Base-by-base conservation (phyloP, 805 yeast genomes). In the Starmera dryadoides region DNA sequence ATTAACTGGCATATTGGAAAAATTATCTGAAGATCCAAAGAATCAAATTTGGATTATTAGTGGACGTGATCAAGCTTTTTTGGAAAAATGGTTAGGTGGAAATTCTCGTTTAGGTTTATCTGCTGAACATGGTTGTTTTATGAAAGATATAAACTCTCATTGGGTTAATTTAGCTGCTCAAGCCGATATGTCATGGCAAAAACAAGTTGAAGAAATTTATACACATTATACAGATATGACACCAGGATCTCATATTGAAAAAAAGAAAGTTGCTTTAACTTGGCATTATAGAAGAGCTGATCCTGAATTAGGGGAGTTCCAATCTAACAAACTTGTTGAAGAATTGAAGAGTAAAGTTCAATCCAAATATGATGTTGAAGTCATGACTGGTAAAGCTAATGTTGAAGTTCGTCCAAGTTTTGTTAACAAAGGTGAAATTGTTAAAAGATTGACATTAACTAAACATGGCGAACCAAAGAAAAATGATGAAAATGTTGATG, bases 221-320 rank as follows among this genome's bases (percentile, higher is more conserved):
- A 74, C 67, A 38, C 67, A 76, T 34, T 88, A 77, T 60, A 87
- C 96, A 0, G 91, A 82, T 34, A 79, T 81, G 46, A 93, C 98
- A 0, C 96, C 95, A 2, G 97, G 97, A 7, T 73, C 96, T 1
- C 73, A 73, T 47, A 81, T 85, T 37, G 99, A 93, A 62, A 73
- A 73, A 52, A 93, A 93, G 60, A 81, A 87, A 52, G 96, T 91
- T 15, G 98, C 98, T 1, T 63, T 93, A 38, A 91, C 98, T 2
- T 93, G 99, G 99, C 99, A 93, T 62, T 93, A 91, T 58, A 77
- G 99, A 50, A 74, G 94, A 39, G 77, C 96, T 1, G 98, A 89
- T 52, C 98, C 98, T 0, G 96, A 84, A 44, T 73, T 87, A 49
- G 99, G 98, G 23, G 77, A 71, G 33, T 91, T 75, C 64, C 95